Base-by-base conservation (phyloP, 1,139 yeast species). In the Scheffersomyces lignicola region DNA sequence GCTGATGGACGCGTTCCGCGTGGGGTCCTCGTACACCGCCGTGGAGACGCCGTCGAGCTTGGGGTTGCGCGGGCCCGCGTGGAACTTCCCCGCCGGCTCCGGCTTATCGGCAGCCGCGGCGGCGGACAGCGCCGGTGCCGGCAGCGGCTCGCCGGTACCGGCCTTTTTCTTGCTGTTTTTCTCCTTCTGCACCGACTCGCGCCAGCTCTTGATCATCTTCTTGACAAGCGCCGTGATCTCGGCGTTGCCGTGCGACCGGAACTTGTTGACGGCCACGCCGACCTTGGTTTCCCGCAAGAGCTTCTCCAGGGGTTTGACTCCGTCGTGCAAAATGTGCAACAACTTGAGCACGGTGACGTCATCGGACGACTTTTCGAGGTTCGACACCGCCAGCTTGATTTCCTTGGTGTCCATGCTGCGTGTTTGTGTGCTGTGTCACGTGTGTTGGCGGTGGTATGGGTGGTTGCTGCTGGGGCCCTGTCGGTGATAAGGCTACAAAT, bases 241-340 rank as follows among this genome's bases (percentile, higher is more conserved):
- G 16, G 71, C 50, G 55, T 85, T 87, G 16, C 69, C 52, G 45
- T 86, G 86, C 8, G 83, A 65, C 47, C 95, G 76, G 53, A 83
- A 79, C 61, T 88, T 89, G 63, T 94, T 94, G 31, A 92, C 97
- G 5, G 92, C 94, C 17, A 92, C 94, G 41, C 98, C 98, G n/a
- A 92, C 92, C 60, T 88, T 89, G n/a, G 98, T 92, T 55, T 90
- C 84, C 53, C 96, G 72, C 35, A 92, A 69, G 28, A 90, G 71
- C 54, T 81, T 78, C 56, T 92, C 97, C 1, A 95, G 81, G 8
- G 97, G 96, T 47, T 72, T 69, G 34, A 89, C 88, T 9, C 86
- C 88, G 42, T 74, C 79, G 48, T 83, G 80, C 40, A 92, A 67
- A 27, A 76, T 72, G 31, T 72, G 76, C 48, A 92, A 66, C 29